Base-by-base conservation (phyloP, 106 monocot species). In the Acanthochlamys bracteata region DNA sequence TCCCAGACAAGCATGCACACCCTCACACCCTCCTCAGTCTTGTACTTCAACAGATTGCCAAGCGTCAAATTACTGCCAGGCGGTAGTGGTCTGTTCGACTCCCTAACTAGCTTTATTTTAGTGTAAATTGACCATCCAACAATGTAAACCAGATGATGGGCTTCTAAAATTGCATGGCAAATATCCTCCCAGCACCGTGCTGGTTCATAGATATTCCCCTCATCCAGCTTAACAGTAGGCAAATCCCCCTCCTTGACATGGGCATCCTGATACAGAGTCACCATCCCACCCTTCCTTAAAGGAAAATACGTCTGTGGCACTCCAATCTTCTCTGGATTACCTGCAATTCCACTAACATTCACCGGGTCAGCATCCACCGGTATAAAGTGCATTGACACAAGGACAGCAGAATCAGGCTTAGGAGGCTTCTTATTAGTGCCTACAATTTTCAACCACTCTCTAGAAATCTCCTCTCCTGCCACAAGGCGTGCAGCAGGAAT, bases 1-100 rank as follows among this genome's bases (percentile, higher is more conserved):
- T 88, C 83, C 88, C 83, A 88, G 43, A 88, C 88, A 24, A 88
- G 74, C 65, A 83, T 25, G 67, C 83, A 83, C 33, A 83, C 83
- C 58, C 88, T 66, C 3, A 88, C 83, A 14, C 88, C 88, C 64
- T 83, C 88, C 80, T 88, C 83, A 4, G 88, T 83, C 73, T 88
- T 88, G 71, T 78, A 88, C 72, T 88, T 88, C 61, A 88, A 77
- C 25, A 88, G 71, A 45, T 88, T 80, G 23, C 87, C 88, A 47
- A 88, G 65, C 19, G 77, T 83, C 16, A 78, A 47, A 6, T 72
- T 24, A 39, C 63, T 74, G 3, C 24, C 65, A 1, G 24, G 10
- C 11, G 80, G 77, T 61, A 70, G 27, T 20, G 57, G 63, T 58
- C 79, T 65, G 4, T 63, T 66, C 7, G 78, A 61, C 80, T 88